phyloP scores from a whole-genome alignment of 148 eudicot species.

The Diospyros lotus region DNA sequence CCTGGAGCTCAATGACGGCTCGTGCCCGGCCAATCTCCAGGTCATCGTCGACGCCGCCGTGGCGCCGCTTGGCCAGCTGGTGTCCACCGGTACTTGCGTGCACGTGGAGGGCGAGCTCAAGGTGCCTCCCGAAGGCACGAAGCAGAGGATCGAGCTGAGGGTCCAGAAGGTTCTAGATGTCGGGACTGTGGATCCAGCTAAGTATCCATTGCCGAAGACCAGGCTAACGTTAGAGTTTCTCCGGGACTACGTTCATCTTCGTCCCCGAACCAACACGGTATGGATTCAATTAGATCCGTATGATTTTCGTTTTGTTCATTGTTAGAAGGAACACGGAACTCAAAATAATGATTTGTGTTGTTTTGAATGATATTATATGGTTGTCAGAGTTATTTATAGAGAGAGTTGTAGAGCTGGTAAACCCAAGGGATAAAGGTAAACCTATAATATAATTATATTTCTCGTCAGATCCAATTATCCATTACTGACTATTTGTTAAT shows the following conservation, averaged over 20 bases:
- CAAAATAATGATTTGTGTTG: no score
- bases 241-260: conserved; percentile 74
- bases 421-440: background rate
- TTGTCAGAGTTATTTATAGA: no score
- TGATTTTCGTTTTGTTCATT: background rate
- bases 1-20: conserved; percentile 69
- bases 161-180: conserved; percentile 49
- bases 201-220: conserved; percentile 85
- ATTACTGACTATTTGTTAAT: no score
- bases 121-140: conserved; percentile 56
- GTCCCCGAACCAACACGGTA: conserved; percentile 79
- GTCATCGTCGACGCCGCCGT: conserved; percentile 52
- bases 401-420: background rate
- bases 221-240: conserved; percentile 63
- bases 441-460: no score
- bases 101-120: conserved; percentile 52
- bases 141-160: conserved; percentile 62
- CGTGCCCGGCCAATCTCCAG: conserved; percentile 67
- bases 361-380: no score
- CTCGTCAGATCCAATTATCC: no score
- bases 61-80: conserved; percentile 31
- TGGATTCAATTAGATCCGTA: background rate
- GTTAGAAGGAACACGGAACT: no score
- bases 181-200: conserved; percentile 58
- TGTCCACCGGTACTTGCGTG: conserved; percentile 59